Evolutionary conservation across 352 stramenopile genomes (phyloP).

Genomic region (Peronosclerospora sorghi): DNA sequence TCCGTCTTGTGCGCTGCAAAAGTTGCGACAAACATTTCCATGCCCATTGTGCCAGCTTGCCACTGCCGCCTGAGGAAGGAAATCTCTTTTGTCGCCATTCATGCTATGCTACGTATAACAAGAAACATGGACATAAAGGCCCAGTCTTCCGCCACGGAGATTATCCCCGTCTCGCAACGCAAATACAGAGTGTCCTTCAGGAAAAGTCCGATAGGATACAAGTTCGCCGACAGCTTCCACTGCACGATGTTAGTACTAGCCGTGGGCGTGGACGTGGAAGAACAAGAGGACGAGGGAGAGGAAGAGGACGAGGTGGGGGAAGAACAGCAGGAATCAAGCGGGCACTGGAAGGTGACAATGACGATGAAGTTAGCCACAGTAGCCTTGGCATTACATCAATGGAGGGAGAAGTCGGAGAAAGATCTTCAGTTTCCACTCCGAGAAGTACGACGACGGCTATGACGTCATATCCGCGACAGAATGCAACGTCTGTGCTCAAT

Average conservation of each 20-base stretch:
- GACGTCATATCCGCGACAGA: conserved; percentile 3
- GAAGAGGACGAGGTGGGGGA: conserved; percentile 16
- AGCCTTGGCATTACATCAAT: conserved; percentile 11
- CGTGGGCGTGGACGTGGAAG: conserved; percentile 9
- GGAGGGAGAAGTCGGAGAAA: conserved; percentile 4
- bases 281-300: conserved; percentile 12
- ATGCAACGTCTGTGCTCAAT: conserved; percentile 3
- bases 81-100: conserved; percentile 55
- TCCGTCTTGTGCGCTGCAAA: conserved; percentile 42
- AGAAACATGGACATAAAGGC: conserved; percentile 13
- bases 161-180: conserved; percentile 31
- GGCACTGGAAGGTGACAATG: conserved; percentile 9
- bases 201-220: conserved; percentile 21
- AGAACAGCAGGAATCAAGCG: conserved; percentile 16
- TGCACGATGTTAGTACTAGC: conserved; percentile 5
- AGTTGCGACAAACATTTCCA: conserved; percentile 48
- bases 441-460: conserved; percentile 4
- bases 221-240: conserved; percentile 13
- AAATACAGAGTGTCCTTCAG: conserved; percentile 33
- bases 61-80: conserved; percentile 46
- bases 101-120: conserved; percentile 46
- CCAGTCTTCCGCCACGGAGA: conserved; percentile 20
- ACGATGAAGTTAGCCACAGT: conserved; percentile 6
- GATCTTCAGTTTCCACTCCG: conserved; percentile 1
- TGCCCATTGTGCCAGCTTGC: conserved; percentile 49